Base-by-base conservation (phyloP, 176 grass and related monocot species). In the Tuctoria greenei region DNA sequence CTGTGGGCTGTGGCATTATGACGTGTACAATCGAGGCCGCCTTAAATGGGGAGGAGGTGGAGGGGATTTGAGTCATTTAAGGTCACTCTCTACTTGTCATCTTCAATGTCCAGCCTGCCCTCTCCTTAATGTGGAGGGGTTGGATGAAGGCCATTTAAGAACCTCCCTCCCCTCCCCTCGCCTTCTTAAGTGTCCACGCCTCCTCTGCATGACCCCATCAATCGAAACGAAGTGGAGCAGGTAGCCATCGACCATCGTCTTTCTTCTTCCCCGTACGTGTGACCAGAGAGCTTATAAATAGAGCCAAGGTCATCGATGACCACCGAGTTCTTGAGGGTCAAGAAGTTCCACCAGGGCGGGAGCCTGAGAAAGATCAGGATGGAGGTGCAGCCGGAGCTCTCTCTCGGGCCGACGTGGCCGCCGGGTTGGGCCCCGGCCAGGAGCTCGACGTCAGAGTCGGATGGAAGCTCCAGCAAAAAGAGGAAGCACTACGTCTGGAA, bases 61-160 rank as follows among this genome's bases (percentile, higher is more conserved):
- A 87, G 79, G 82, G 63, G 83, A 91, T 92, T 90, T 93, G 84
- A 74, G 76, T 87, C 94, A 97, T 91, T 93, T 93, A 93, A 89
- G 81, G 81, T 86, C 84, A 79, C 82, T 93, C 82, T 93, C 88
- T 85, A 88, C 94, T 89, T 81, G 83, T 85, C 86, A 93, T 75
- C 76, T 91, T 89, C 62, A 93, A 93, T 92, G 94, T 86, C 45
- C 58, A 67, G 85, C 83, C 91, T 86, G 82, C 72, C 85, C 91
- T 88, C 83, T 76, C 75, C 69, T 91, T 85, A 89, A 91, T 91
- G 74, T 27, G 88, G 77, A 56, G 54, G 54, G 72, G 88, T 93
- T 93, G 66, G 88, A 93, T 93, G 88, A 91, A 89, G 49, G 63
- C 81, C 67, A 93, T 91, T 93, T 79, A 97, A 80, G 86, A 81